Evolutionary conservation across 441 rosid species (phyloP).

Genomic region (Gossypium schwendimanii): DNA sequence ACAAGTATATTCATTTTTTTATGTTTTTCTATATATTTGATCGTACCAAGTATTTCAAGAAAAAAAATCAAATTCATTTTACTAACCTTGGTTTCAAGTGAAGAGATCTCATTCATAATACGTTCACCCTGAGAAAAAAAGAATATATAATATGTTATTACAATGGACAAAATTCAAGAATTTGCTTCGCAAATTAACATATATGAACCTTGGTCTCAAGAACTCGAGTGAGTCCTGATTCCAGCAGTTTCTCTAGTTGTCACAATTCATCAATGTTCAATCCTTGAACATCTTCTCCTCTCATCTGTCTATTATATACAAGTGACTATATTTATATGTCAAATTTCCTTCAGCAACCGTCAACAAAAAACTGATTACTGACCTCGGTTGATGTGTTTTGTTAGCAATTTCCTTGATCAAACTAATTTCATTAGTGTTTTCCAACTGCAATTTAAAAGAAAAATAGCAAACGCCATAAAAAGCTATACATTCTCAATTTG

Average conservation of each 20-base stretch:
- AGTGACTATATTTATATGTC: not conserved
- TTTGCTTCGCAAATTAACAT: not conserved
- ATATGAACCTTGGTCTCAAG: constrained; percentile 34
- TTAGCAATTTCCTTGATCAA: constrained; percentile 49
- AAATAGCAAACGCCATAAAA: not conserved
- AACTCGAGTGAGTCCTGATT: constrained; percentile 40
- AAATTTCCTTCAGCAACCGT: not conserved
- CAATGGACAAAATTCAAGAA: not conserved
- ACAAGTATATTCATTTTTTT: too few relatives aligned
- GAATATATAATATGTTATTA: not conserved
- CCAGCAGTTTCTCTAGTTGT: constrained; percentile 46
- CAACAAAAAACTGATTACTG: not conserved
- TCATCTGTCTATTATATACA: constrained; percentile 36
- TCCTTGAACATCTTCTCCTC: constrained; percentile 58
- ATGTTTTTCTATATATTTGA: too few relatives aligned
- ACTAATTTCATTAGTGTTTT: constrained; percentile 29
- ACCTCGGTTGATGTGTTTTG: constrained; percentile 48
- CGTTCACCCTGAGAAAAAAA: constrained; percentile 29
- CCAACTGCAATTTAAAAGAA: constrained; percentile 26
- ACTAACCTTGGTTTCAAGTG: constrained; percentile 46
- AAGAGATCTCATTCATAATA: constrained; percentile 35
- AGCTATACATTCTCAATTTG: not conserved
- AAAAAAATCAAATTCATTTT: not conserved
- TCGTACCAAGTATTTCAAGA: too few relatives aligned
- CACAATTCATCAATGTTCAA: constrained; percentile 42